Base-by-base conservation (phyloP, 2,329 filamentous ascomycete species). In the Mycosphaerelloides madeirae region DNA sequence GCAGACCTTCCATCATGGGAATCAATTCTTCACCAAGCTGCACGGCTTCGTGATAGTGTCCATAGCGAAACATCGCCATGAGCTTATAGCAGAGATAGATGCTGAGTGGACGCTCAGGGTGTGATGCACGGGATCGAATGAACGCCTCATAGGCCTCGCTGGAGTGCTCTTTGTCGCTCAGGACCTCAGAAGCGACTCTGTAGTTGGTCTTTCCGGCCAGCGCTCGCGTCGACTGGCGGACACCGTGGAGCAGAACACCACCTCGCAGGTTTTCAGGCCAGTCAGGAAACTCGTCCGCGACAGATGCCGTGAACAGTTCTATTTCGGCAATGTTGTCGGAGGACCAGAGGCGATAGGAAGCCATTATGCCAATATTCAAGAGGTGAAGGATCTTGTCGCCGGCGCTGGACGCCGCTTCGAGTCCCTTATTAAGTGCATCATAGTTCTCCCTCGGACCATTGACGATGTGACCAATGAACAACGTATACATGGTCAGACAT, bases 331-430 rank as follows among this genome's bases (percentile, higher is more conserved):
- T 71, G 46, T 87, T 83, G 51, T 87, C 80, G 53, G 81, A 83
- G 11, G 79, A 77, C 63, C 83, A 88, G 44, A 89, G 77, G 53
- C 79, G 81, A 56, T 84, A 77, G 51, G 79, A 76, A 2, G 82
- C 80, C 25, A 77, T 74, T 15, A 88, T 69, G 0, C 84, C 86
- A 40, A 85, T 79, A 54, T 83, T 84, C 8, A 90, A 69, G 25
- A 90, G 81, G 6, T 83, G 81, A 1, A 85, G 77, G 41, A 84
- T 80, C 22, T 84, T 77, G 59, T 91, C 85, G 1, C 85, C 85
- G 2, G 83, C 77, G 15, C 76, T 70, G 1, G 82, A 76, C 0
- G 82, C 78, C 43, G 80, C 78, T 45, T 88, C 83, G 18, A 87
- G 70, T 1, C 82, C 79, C 37, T 76, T 75, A 53, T 87, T 82